phyloP scores from a whole-genome alignment of 768 basidiomycete genomes.

The Cantharellus cinnabarinus region DNA sequence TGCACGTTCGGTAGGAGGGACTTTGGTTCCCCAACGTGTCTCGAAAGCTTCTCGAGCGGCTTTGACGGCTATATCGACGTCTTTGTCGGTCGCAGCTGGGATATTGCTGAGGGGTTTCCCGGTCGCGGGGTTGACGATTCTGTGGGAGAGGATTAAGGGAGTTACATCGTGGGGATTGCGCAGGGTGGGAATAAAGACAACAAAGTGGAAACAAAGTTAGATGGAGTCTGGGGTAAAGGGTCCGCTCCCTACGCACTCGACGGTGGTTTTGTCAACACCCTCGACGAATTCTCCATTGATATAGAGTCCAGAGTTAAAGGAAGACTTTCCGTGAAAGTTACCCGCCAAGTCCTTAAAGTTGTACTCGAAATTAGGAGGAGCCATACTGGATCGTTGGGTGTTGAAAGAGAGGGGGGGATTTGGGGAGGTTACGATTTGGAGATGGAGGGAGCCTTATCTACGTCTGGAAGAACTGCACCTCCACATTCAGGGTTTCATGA shows the following conservation, averaged over 20 bases:
- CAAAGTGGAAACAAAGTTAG: slow-evolving; percentile 1
- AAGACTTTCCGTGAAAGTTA: slow-evolving; percentile 19
- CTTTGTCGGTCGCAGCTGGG: slow-evolving; percentile 37
- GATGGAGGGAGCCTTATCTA: too few relatives aligned
- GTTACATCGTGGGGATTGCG: background rate
- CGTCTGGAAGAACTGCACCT: too few relatives aligned
- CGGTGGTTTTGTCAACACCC: slow-evolving; percentile 30
- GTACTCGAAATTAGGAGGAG: slow-evolving; percentile 3
- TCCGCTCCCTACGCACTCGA: slow-evolving; percentile 33
- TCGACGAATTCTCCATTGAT: slow-evolving; percentile 48
- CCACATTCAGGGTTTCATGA: too few relatives aligned
- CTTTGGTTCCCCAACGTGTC: slow-evolving; percentile 45
- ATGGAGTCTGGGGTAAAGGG: background rate
- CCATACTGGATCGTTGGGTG: background rate
- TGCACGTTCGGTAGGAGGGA: slow-evolving; percentile 30
- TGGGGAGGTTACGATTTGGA: too few relatives aligned
- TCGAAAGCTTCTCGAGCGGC: slow-evolving; percentile 44
- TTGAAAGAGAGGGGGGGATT: too few relatives aligned
- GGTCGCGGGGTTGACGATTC: slow-evolving; percentile 39
- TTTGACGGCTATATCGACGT: slow-evolving; percentile 56
- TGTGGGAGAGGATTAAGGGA: slow-evolving; percentile 11
- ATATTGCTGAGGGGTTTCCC: slow-evolving; percentile 41
- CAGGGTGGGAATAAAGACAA: background rate
- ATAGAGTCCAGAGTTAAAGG: slow-evolving; percentile 31
- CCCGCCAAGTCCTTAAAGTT: slow-evolving; percentile 1